Conservation (phyloP, 169 alveolate species). For the Plasmodium gonderi region DNA sequence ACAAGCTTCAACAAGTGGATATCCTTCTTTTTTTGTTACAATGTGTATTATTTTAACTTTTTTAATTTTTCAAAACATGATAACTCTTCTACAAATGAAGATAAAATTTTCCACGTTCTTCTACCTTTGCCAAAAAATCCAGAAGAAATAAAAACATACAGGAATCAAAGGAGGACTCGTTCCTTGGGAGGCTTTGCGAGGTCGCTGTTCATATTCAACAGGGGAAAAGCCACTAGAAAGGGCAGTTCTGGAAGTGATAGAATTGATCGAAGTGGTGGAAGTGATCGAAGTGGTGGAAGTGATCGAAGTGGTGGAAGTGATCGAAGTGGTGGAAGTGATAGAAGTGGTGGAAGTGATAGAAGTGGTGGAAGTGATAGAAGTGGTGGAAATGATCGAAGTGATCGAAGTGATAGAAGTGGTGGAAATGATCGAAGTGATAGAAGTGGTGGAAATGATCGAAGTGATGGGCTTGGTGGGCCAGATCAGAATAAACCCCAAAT, state of each 20-base stretch:
- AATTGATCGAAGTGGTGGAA: background rate
- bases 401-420: background rate
- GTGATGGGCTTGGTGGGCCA: too few species aligned
- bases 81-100: conserved; percentile 13
- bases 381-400: background rate
- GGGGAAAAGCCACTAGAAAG: background rate
- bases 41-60: conserved; percentile 48
- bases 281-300: background rate
- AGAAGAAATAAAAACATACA: conserved; percentile 48
- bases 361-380: background rate
- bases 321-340: background rate
- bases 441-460: too few species aligned
- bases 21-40: conserved; percentile 60
- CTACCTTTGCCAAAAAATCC: conserved; percentile 61
- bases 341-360: too few species aligned
- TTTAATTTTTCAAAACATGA: conserved; percentile 46
- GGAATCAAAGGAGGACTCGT: background rate
- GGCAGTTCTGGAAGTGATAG: background rate
- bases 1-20: conserved; percentile 65
- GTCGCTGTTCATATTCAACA: background rate
- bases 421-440: background rate
- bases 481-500: background rate
- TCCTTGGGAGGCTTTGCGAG: background rate
- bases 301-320: background rate
- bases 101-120: conserved; percentile 34